These are phyloP conservation scores for Cryptosporidium andersoni DNA, from an alignment of 169 alveolate species.

Conservation along the genomic window DNA sequence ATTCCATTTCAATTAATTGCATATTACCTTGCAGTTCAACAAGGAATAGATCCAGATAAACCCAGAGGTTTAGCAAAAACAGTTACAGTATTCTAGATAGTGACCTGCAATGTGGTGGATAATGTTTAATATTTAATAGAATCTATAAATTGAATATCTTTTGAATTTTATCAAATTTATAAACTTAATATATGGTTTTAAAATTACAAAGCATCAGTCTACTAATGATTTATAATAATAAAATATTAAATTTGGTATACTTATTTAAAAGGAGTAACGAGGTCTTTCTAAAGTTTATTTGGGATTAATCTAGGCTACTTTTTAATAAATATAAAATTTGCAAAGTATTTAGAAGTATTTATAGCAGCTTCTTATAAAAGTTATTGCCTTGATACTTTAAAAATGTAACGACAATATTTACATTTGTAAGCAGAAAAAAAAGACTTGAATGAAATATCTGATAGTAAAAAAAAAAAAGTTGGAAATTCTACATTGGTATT, in stretches of 20 bases:
- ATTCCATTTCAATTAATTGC: conserved; percentile 87
- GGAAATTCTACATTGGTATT: not conserved
- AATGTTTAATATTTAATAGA: conserved; percentile 58
- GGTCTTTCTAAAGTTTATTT: no score
- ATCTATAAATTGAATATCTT: no score
- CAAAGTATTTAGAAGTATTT: no score
- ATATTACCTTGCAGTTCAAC: conserved; percentile 78
- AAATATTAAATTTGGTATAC: no score
- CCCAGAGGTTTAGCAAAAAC: conserved; percentile 88
- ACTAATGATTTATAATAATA: no score
- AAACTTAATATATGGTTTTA: no score
- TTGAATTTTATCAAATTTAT: no score
- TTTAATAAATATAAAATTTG: no score
- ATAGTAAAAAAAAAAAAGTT: conserved; percentile 12
- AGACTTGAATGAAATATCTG: conserved; percentile 76
- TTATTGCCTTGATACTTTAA: conserved; percentile 5
- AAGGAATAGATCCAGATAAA: conserved; percentile 83
- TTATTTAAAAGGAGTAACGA: no score
- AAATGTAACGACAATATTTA: conserved; percentile 59
- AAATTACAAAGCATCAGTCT: no score
- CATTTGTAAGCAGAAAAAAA: conserved; percentile 74
- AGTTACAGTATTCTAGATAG: conserved; percentile 76
- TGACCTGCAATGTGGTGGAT: not conserved
- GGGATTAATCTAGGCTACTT: no score
- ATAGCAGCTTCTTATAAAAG: no score